Evolutionary conservation across 106 monocot species (phyloP), one percentile per base, ranked within the genome.

Genomic region (Iris macrosiphon): DNA sequence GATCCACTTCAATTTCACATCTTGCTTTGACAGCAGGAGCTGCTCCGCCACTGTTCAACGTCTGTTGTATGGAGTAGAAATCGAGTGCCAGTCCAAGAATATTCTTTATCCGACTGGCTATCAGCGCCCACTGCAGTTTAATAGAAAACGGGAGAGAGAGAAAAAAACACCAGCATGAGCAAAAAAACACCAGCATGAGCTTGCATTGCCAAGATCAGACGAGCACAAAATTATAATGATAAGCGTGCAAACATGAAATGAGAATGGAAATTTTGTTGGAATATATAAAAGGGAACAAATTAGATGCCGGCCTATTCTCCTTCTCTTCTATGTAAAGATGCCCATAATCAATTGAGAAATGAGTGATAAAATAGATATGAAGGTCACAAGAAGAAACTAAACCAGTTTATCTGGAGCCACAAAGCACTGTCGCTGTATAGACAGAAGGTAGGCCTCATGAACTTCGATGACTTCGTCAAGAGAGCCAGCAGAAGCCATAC

Each of bases 381-480:
- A 45, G 23, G 27, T 19, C 14, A 65, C 15, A 22, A 19, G 45
- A 38, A 32, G 26, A 31, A 2, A 40, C 22, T 32, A 12, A 69
- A 89, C 95, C 82, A 89, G 65, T 43, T 96, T 89, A 80, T 96
- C 95, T 26, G 95, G 78, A 60, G 85, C 74, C 12, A 96, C 82
- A 64, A 96, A 96, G 57, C 89, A 96, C 28, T 89, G 89, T n/a
- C 89, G 85, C 62, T 96, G 89, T 70, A 96, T 74, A 32, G 82
- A 96, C 49, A 73, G 55, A 40, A 96, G 85, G 56, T 96, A 96
- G 19, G 79, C 69, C 33, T 89, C 95, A 52, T 96, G 95, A 56
- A 80, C 89, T 70, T 86, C 82, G 16, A 96, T 96, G 6, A 96
- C 85, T 70, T 86, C 89, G 73, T 96, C 95, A 60, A 96, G 85